Evolutionary conservation across 495 filamentous ascomycete genomes (phyloP).

Genomic region (Aspergillus olivimuriae): DNA sequence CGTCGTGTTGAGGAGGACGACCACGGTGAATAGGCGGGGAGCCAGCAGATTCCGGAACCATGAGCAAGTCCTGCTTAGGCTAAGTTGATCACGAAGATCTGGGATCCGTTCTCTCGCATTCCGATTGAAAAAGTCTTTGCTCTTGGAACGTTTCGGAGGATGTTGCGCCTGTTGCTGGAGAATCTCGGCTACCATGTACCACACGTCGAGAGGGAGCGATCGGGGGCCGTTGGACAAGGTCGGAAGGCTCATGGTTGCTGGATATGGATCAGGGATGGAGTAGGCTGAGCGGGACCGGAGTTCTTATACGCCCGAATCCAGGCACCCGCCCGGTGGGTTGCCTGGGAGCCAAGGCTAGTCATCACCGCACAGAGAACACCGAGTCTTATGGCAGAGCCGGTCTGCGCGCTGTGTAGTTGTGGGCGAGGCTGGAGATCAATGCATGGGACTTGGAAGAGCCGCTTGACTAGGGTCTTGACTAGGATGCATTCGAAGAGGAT

Average conservation of each 20-base stretch:
- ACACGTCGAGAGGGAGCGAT: neutral
- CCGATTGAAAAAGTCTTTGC: neutral
- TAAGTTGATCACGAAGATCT: neutral
- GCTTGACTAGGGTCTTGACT: too few species aligned
- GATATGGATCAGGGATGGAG: neutral
- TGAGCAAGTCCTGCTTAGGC: slow-evolving; percentile 3
- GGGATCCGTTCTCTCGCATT: neutral
- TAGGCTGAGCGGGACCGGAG: neutral
- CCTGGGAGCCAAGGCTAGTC: neutral
- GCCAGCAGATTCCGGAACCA: slow-evolving; percentile 1
- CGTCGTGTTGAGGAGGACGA: neutral
- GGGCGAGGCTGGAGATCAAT: too few species aligned
- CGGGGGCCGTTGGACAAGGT: neutral
- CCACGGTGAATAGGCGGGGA: neutral
- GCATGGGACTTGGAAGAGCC: too few species aligned
- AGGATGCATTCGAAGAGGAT: too few species aligned
- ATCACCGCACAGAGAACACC: too few species aligned
- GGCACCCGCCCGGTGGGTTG: neutral
- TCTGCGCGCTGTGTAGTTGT: too few species aligned
- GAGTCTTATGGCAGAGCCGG: too few species aligned
- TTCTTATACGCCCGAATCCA: neutral
- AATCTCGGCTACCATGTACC: slow-evolving; percentile 2
- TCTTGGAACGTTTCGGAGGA: neutral
- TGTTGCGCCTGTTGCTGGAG: neutral
- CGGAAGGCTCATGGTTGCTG: neutral